These are phyloP conservation scores for Zygosaccharomyces pseudorouxii DNA, from an alignment of 805 yeast species.

Conservation along the genomic window DNA sequence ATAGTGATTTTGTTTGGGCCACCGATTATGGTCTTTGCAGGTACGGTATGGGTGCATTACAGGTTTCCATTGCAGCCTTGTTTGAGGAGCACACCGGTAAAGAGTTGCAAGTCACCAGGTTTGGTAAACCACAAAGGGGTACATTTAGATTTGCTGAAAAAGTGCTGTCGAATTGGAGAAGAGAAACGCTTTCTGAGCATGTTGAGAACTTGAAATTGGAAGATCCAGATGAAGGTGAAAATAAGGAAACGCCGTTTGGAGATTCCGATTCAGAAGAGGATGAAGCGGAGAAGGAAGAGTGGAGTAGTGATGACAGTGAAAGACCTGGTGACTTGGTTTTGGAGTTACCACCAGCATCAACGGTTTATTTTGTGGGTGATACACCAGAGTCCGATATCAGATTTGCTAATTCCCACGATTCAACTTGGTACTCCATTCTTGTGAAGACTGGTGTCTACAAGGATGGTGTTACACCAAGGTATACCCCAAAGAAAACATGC, in stretches of 20 bases:
- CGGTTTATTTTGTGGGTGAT: slow-evolving; percentile 86
- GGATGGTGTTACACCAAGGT: slow-evolving; percentile 73
- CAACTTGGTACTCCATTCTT: slow-evolving; percentile 77
- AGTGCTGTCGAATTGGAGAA: slow-evolving; percentile 72
- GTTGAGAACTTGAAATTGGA: slow-evolving; percentile 46
- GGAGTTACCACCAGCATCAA: slow-evolving; percentile 75
- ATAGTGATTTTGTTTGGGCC: slow-evolving; percentile 91
- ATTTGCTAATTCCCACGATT: slow-evolving; percentile 77
- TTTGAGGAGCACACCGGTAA: slow-evolving; percentile 81
- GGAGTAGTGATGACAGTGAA: slow-evolving; percentile 18
- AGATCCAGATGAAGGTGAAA: slow-evolving; percentile 37
- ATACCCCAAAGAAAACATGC: slow-evolving; percentile 69
- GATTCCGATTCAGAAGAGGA: slow-evolving; percentile 22
- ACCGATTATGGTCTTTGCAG: slow-evolving; percentile 77
- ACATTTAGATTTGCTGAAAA: slow-evolving; percentile 81
- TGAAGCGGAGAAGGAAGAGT: slow-evolving; percentile 28
- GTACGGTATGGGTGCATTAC: slow-evolving; percentile 94
- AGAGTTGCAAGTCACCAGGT: slow-evolving; percentile 73
- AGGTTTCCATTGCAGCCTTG: slow-evolving; percentile 79
- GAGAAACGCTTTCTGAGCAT: slow-evolving; percentile 69
- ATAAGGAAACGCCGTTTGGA: slow-evolving; percentile 12
- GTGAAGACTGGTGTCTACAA: slow-evolving; percentile 86
- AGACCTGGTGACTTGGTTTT: slow-evolving; percentile 42
- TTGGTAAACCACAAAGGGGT: slow-evolving; percentile 86
- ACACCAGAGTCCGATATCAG: slow-evolving; percentile 86